Percentiles rank a stretch among this genome's conserved stretches.
phyloP scores from a whole-genome alignment of 345 rosid species.

The Arabis alpina region DNA sequence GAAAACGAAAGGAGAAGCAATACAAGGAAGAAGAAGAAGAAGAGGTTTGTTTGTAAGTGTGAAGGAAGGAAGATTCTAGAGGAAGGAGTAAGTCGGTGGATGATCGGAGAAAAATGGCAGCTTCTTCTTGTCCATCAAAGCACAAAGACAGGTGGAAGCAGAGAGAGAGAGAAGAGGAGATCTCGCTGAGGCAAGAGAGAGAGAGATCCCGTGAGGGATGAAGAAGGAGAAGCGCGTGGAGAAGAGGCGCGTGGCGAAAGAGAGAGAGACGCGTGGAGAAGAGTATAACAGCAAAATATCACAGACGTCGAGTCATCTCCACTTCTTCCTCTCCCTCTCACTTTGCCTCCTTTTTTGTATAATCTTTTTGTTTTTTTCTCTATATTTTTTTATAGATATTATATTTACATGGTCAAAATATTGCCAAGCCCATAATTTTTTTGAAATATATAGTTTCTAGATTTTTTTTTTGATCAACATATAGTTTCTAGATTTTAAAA shows the following conservation, averaged over 20 bases:
- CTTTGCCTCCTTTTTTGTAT: background rate
- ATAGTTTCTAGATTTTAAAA: too few species aligned
- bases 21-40: background rate
- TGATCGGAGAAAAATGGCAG: slow-evolving; percentile 37
- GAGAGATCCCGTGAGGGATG: slow-evolving; percentile 34
- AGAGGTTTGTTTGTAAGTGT: too few species aligned
- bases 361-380: background rate
- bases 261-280: slow-evolving; percentile 35
- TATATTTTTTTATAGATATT: too few species aligned
- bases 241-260: slow-evolving; percentile 36
- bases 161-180: slow-evolving; percentile 14
- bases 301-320: slow-evolving; percentile 37
- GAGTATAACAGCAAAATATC: background rate
- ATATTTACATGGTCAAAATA: too few species aligned
- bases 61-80: background rate
- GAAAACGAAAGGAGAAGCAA: too few species aligned
- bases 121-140: slow-evolving; percentile 43
- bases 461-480: too few species aligned
- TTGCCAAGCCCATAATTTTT: too few species aligned
- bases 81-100: slow-evolving; percentile 16
- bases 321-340: slow-evolving; percentile 18
- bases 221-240: slow-evolving; percentile 12
- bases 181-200: slow-evolving; percentile 22
- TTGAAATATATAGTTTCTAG: too few species aligned
- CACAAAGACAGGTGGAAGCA: slow-evolving; percentile 38